Evolutionary conservation across 192 early-diverging fungal genomes (phyloP).

Genomic region (Borealophlyctis nickersoniae): DNA sequence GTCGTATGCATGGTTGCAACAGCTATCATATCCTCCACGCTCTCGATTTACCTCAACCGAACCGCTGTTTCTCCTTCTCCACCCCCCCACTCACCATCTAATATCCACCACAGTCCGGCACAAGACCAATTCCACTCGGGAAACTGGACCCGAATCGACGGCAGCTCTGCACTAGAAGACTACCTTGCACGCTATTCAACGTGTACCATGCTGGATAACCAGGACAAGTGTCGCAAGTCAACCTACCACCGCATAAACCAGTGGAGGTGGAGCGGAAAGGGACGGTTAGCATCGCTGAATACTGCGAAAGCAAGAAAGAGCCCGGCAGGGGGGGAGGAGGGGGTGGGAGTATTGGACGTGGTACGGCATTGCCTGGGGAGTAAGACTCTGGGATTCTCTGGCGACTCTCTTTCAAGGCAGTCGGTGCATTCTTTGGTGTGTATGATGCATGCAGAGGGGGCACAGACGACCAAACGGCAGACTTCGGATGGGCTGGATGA

Average conservation of each 20-base stretch:
- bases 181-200: no score
- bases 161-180: no score
- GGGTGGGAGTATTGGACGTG: neutral
- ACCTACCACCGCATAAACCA: neutral
- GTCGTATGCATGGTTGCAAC: no score
- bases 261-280: conserved; percentile 2
- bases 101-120: no score
- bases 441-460: neutral
- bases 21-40: no score
- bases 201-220: conserved; percentile 5
- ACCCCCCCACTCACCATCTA: no score
- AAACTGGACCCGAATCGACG: no score
- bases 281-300: no score
- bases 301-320: no score
- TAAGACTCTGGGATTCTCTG: neutral
- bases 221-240: neutral
- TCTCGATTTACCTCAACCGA: no score
- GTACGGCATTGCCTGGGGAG: neutral
- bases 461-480: neutral
- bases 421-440: conserved; percentile 9
- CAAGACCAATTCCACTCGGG: no score
- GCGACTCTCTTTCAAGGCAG: conserved; percentile 13
- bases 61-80: no score
- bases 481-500: neutral
- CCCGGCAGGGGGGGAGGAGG: neutral